Evolutionary conservation across 2,329 filamentous ascomycete species (phyloP).

Genomic region (Pestalotiopsis sp.): DNA sequence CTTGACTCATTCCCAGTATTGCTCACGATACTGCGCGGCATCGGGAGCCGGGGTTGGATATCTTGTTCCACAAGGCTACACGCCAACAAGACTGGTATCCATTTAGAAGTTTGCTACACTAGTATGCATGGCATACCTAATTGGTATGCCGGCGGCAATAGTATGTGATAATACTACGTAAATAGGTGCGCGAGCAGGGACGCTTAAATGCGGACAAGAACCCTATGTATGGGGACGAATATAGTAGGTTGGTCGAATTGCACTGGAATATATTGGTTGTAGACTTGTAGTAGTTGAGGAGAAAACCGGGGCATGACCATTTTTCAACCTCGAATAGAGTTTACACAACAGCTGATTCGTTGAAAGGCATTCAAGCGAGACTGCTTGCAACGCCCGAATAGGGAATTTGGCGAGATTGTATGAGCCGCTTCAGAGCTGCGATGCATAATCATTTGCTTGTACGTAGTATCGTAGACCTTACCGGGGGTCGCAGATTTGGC

Average conservation of each 20-base stretch:
- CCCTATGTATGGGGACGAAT: not conserved
- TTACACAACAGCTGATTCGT: slow-evolving; percentile 4
- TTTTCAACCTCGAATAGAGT: not conserved
- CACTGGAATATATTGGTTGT: not conserved
- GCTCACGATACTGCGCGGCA: not conserved
- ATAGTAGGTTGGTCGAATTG: not conserved
- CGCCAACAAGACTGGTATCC: not conserved
- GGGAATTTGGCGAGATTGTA: not conserved
- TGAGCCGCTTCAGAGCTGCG: not conserved
- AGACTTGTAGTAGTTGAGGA: not conserved
- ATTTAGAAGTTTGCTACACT: not conserved
- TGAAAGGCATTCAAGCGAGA: not conserved
- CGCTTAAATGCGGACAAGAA: not conserved
- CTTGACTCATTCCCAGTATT: not conserved
- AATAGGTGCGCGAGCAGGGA: not conserved
- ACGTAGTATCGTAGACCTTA: not conserved
- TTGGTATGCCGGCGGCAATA: not conserved
- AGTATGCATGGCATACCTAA: not conserved
- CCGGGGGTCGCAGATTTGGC: not conserved
- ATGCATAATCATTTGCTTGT: not conserved
- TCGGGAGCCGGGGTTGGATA: not conserved
- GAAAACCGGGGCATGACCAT: not conserved
- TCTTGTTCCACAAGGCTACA: not conserved
- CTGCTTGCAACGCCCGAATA: not conserved
- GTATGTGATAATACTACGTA: not conserved